phyloP scores from a whole-genome alignment of 1,284 basidiomycete species.

The Entoloma clypeatum region DNA sequence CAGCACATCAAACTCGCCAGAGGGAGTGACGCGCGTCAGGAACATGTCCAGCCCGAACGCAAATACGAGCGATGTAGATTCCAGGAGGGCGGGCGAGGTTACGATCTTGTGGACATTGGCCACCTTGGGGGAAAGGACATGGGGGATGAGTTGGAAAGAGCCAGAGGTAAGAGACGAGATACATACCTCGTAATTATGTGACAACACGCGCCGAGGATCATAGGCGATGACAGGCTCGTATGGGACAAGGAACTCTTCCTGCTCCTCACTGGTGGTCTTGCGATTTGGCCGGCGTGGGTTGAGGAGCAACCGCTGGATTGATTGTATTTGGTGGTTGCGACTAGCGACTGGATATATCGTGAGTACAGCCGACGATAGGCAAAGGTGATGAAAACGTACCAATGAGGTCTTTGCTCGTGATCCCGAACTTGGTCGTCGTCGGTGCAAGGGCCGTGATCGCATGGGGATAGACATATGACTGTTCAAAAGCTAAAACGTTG shows the following conservation, averaged over 20 bases:
- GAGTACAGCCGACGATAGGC: not conserved
- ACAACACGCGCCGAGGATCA: conserved; percentile 73
- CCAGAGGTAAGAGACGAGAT: conserved; percentile 1
- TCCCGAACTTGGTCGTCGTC: conserved; percentile 85
- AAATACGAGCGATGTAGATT: conserved; percentile 90
- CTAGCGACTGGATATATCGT: conserved; percentile 62
- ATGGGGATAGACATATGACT: conserved; percentile 70
- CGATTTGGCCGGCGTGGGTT: conserved; percentile 82
- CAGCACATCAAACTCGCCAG: conserved; percentile 91
- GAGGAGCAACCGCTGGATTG: conserved; percentile 72
- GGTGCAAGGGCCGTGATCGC: conserved; percentile 67
- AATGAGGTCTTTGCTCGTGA: conserved; percentile 83
- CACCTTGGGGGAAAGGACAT: conserved; percentile 41
- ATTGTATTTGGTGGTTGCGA: conserved; percentile 68
- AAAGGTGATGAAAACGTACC: conserved; percentile 43
- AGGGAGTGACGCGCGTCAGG: conserved; percentile 79
- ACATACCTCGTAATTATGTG: conserved; percentile 72
- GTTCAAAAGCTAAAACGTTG: conserved; percentile 57
- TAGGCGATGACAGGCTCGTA: conserved; percentile 80
- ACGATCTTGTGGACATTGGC: conserved; percentile 63
- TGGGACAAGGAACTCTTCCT: conserved; percentile 82
- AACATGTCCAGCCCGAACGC: conserved; percentile 88
- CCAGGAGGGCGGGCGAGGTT: conserved; percentile 81
- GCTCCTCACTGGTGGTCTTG: conserved; percentile 75
- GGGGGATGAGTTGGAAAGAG: conserved; percentile 2